Conservation (phyloP, 2,329 filamentous ascomycete genomes). For the Paracoccidioides lutzii region DNA sequence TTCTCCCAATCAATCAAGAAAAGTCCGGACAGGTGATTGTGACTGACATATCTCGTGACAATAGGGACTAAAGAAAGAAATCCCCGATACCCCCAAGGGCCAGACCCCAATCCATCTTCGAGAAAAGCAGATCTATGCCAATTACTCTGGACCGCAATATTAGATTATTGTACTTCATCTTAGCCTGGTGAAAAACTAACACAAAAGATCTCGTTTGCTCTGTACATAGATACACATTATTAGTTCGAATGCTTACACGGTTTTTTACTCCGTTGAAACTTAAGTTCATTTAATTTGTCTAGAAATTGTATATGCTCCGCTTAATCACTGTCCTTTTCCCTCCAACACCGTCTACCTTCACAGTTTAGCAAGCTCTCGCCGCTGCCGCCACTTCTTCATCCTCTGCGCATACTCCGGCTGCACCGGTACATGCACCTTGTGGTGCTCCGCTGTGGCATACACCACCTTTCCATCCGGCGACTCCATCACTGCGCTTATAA, state of each 20-base stretch:
- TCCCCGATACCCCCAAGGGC: conserved; percentile 59
- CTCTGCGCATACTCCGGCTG: conserved; percentile 23
- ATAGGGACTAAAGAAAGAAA: conserved; percentile 68
- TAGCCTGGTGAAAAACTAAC: conserved; percentile 15
- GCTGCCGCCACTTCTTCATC: conserved; percentile 3
- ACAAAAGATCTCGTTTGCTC: conserved; percentile 2
- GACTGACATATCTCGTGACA: conserved; percentile 7
- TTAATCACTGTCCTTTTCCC: no score
- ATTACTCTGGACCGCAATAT: conserved; percentile 27
- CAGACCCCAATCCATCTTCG: conserved; percentile 63
- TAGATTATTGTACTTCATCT: conserved; percentile 15
- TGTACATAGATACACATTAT: conserved; percentile 4
- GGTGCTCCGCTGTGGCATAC: conserved; percentile 41
- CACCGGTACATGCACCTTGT: conserved; percentile 38
- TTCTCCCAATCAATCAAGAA: background rate
- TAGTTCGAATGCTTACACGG: conserved; percentile 16
- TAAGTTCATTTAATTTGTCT: conserved; percentile 1
- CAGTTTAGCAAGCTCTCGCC: background rate
- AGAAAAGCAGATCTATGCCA: conserved; percentile 36
- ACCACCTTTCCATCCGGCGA: conserved; percentile 36
- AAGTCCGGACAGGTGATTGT: background rate
- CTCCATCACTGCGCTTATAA: conserved; percentile 39
- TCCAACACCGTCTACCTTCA: background rate
- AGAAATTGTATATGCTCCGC: background rate
- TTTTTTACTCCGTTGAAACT: conserved; percentile 9